A percentile compares a stretch with the other conserved stretches of the same genome.
These are phyloP conservation scores for Harringtonia lauricola DNA, from an alignment of 2,329 filamentous ascomycete species.

Conservation along the genomic window DNA sequence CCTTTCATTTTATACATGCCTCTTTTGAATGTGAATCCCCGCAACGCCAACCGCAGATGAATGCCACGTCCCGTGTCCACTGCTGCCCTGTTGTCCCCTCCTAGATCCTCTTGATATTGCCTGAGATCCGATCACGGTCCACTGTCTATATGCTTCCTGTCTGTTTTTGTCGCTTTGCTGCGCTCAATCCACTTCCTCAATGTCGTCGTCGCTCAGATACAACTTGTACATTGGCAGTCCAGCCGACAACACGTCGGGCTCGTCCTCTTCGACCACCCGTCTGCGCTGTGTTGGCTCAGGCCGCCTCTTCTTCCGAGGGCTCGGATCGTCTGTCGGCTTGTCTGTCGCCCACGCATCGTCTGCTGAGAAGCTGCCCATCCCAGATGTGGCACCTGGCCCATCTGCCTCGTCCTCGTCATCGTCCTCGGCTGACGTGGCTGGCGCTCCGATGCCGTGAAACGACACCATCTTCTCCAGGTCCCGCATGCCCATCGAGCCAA, in stretches of 20 bases:
- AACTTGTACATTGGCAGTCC: conserved; percentile 49
- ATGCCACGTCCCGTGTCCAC: no score
- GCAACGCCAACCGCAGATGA: no score
- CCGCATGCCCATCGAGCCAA: conserved; percentile 27
- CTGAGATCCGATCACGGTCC: not conserved
- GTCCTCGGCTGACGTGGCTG: conserved; percentile 26
- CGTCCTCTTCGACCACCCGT: conserved; percentile 13
- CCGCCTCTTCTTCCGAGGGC: conserved; percentile 30
- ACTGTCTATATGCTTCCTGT: not conserved
- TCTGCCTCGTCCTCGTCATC: conserved; percentile 33
- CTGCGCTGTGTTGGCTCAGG: conserved; percentile 13
- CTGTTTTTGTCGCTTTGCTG: not conserved
- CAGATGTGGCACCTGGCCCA: conserved; percentile 7
- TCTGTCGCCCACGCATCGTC: conserved; percentile 52
- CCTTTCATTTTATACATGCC: no score
- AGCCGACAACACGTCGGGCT: conserved; percentile 20
- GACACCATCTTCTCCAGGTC: conserved; percentile 59
- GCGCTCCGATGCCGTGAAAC: conserved; percentile 47
- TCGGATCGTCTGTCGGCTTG: conserved; percentile 41
- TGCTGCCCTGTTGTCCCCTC: no score
- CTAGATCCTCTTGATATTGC: no score
- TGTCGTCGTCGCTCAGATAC: conserved; percentile 73
- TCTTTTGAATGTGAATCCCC: no score
- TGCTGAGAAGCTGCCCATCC: conserved; percentile 3
- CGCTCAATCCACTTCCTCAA: conserved; percentile 48